A percentile compares a stretch with the other conserved stretches of the same genome.
phyloP scores from a whole-genome alignment of 2,329 filamentous ascomycete genomes.

The Aspergillus sojae region DNA sequence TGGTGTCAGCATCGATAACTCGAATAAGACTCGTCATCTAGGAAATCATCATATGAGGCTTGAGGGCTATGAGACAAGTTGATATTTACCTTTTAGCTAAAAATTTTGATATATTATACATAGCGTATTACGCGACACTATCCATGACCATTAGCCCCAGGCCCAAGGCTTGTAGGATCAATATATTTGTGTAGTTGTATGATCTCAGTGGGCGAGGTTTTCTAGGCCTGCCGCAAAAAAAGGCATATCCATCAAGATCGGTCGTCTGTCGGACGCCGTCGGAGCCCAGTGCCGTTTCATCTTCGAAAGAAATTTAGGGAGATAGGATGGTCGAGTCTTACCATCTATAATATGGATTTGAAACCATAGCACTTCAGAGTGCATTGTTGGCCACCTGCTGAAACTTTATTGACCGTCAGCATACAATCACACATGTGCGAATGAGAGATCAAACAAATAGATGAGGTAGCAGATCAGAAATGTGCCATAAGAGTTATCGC shows the following conservation, averaged over 20 bases:
- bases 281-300: conserved; percentile 89
- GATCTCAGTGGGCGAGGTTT: conserved; percentile 97
- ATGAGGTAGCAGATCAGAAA: conserved; percentile 64
- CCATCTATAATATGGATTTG: neutral
- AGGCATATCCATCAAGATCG: conserved; percentile 81
- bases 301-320: conserved; percentile 29
- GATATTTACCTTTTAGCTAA: conserved; percentile 20
- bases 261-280: conserved; percentile 61
- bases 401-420: conserved; percentile 25
- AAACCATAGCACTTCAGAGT: neutral
- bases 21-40: conserved; percentile 70
- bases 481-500: conserved; percentile 78
- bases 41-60: conserved; percentile 52
- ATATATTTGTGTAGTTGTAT: conserved; percentile 21
- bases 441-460: conserved; percentile 20
- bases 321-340: conserved; percentile 9
- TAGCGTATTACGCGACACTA: neutral
- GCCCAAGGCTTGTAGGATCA: conserved; percentile 23
- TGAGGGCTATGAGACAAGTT: neutral
- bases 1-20: conserved; percentile 64
- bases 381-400: neutral
- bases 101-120: neutral
- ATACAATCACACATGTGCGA: conserved; percentile 8
- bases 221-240: conserved; percentile 95
- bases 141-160: conserved; percentile 29